Evolutionary conservation across 306 rosid species (phyloP).

Genomic region (Lathyrus oleraceus): DNA sequence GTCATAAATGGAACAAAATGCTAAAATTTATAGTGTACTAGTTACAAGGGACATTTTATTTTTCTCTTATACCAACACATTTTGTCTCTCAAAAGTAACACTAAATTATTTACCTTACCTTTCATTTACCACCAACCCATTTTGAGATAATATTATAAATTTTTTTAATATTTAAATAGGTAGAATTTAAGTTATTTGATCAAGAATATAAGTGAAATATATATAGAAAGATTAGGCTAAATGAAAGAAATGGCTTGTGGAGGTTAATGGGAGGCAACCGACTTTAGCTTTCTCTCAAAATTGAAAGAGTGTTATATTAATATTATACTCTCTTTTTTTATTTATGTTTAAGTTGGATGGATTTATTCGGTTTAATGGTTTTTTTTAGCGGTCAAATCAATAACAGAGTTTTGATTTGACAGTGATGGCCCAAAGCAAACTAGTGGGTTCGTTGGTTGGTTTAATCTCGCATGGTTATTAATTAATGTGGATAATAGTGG

Average conservation of each 20-base stretch:
- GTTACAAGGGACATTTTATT: constrained; percentile 4
- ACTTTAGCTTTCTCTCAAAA: constrained; percentile 23
- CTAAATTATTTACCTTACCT: no score
- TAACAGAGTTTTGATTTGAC: constrained; percentile 34
- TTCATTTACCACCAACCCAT: no score
- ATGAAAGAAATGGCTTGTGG: constrained; percentile 39
- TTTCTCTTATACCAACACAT: background rate
- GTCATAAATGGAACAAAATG: constrained; percentile 44
- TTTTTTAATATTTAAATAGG: no score
- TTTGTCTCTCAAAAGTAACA: background rate
- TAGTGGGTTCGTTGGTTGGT: constrained; percentile 20
- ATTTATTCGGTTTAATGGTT: constrained; percentile 35
- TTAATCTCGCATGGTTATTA: constrained; percentile 34
- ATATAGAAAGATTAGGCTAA: constrained; percentile 25
- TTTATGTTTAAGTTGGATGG: constrained; percentile 37
- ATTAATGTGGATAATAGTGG: constrained; percentile 58
- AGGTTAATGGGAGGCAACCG: constrained; percentile 37
- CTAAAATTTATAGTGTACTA: background rate
- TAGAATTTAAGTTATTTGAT: no score
- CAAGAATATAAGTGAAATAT: no score
- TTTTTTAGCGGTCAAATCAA: constrained; percentile 50
- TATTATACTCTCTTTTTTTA: background rate
- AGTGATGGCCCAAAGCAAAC: constrained; percentile 10
- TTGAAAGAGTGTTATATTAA: constrained; percentile 14
- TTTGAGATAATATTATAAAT: no score